Percentiles rank a stretch among this genome's conserved stretches.
Conservation (phyloP, 306 rosid genomes). For the Echinosophora koreensis region DNA sequence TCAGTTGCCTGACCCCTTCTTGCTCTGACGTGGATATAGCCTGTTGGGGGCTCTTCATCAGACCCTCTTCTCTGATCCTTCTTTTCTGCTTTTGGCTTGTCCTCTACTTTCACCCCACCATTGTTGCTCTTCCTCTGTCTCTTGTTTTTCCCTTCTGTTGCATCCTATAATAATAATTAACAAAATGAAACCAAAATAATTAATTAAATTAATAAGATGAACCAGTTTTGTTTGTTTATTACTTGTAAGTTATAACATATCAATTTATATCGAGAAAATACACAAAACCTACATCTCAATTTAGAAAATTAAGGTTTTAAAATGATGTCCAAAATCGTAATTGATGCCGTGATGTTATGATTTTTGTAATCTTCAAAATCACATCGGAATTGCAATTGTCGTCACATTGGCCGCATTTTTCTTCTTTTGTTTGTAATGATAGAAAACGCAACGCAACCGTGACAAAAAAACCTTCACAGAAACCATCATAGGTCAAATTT, state of each 20-base stretch:
- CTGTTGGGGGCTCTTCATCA: constrained; percentile 74
- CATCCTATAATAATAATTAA: constrained; percentile 43
- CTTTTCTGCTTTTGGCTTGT: constrained; percentile 52
- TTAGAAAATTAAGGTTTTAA: not conserved
- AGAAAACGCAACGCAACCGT: no score
- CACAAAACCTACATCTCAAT: not conserved
- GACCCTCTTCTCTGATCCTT: constrained; percentile 55
- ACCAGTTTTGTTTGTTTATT: not conserved
- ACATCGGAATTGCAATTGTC: no score
- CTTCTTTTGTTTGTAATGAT: no score
- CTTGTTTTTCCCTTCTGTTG: constrained; percentile 55
- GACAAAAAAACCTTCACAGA: no score
- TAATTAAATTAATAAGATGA: not conserved
- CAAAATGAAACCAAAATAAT: not conserved
- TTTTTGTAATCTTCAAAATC: no score
- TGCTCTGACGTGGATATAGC: constrained; percentile 93
- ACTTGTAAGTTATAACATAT: not conserved
- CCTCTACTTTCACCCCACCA: constrained; percentile 50
- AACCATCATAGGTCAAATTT: not conserved
- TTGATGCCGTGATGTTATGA: no score
- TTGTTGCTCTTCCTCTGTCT: constrained; percentile 64
- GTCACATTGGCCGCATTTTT: no score
- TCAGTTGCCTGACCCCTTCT: constrained; percentile 98
- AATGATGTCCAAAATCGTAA: no score
- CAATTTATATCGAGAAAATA: not conserved